Evolutionary conservation across 2,329 filamentous ascomycete genomes (phyloP).

Genomic region (Arthroderma uncinatum): DNA sequence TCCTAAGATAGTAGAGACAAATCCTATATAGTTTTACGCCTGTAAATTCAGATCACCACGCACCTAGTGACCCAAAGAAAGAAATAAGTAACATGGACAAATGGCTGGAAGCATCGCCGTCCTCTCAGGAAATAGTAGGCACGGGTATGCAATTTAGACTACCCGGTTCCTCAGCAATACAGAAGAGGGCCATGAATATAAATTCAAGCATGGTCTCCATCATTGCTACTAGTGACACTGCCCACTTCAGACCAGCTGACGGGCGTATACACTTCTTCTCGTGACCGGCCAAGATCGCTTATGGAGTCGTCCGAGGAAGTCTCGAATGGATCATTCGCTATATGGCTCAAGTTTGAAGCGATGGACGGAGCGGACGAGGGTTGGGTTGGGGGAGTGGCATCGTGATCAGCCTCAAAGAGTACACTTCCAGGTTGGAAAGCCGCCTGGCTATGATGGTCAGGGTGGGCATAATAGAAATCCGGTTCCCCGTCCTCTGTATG

Average conservation of each 20-base stretch:
- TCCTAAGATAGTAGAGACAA: neutral
- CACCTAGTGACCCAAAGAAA: neutral
- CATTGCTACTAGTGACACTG: constrained; percentile 34
- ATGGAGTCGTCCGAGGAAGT: constrained; percentile 28
- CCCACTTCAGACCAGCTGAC: constrained; percentile 37
- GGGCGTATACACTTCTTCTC: constrained; percentile 28
- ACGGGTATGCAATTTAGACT: neutral
- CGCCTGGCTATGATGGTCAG: constrained; percentile 16
- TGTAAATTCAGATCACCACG: neutral
- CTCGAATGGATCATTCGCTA: constrained; percentile 23
- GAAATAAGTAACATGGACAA: neutral
- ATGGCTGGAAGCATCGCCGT: neutral
- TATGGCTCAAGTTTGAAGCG: constrained; percentile 29
- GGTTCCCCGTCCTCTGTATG: constrained; percentile 25
- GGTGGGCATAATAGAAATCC: constrained; percentile 27
- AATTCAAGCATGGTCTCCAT: constrained; percentile 19
- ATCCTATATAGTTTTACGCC: neutral
- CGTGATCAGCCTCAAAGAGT: neutral
- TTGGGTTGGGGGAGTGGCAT: constrained; percentile 9
- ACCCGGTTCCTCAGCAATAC: neutral
- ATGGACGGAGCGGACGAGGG: constrained; percentile 29
- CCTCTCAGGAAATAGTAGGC: neutral
- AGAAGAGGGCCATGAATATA: neutral
- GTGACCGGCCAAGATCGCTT: constrained; percentile 28
- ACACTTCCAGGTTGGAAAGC: constrained; percentile 4